Evolutionary conservation across 148 eudicot genomes (phyloP), one percentile per base, ranked within the genome.

Genomic region (Vaccinium myrtillus): DNA sequence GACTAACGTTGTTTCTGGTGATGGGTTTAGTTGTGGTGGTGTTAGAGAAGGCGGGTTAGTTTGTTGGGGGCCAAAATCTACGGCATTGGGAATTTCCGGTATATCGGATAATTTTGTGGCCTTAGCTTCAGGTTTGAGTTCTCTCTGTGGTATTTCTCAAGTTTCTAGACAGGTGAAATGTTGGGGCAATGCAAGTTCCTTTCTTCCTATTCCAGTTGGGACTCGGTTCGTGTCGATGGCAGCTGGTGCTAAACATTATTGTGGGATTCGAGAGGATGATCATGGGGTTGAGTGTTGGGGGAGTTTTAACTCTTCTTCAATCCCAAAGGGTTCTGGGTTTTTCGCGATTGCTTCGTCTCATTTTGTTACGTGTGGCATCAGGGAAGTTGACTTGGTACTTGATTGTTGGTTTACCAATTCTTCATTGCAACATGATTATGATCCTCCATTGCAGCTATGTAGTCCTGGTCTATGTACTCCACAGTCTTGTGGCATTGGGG

Each of bases 211-310:
- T 7, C 95, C 97, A 0, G 25, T 71, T 14, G 96, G 90, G 55
- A 87, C 86, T 48, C 85, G 86, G 27, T 94, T 95, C 55, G 91
- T 95, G 39, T 87, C 96, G 0, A 63, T 97, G 50, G 81, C 98
- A 0, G 96, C 94, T 2, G 98, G 98, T 14, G 91, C 87, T 0
- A 86, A 85, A 7, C 95, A 97, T 90, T 95, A 89, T 84, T 97
- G 99, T 87, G 99, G 98, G 88, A 92, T 97, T 82, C 84, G 98
- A 84, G 90, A 90, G 86, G 96, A 97, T 81, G 86, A 87, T 85
- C 99, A 97, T 87, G 95, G 88, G 86, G 88, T 94, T 73, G 85
- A 91, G 50, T 97, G 99, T 85, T 97, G 99, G 99, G 99, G 99
- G 9, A 83, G 83, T n/a, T 93, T 90, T 80, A 94, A 95, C 23